Percentiles rank a stretch among this genome's conserved stretches.
phyloP scores from a whole-genome alignment of 2,329 filamentous ascomycete species.

The Davidsoniella virescens region DNA sequence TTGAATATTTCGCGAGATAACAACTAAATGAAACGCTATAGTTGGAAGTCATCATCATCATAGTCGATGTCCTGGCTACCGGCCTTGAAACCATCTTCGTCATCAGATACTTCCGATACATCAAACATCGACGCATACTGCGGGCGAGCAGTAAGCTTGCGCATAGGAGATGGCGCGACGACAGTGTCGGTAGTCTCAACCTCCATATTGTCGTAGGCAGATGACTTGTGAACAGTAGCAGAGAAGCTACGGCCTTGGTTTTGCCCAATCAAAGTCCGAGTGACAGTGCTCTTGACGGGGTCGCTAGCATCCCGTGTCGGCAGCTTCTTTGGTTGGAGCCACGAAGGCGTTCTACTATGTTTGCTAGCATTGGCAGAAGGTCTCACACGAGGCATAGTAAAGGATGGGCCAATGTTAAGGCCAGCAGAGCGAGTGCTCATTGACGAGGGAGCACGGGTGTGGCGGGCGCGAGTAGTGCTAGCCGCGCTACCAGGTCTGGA shows the following conservation, averaged over 20 bases:
- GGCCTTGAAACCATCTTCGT: conserved; percentile 18
- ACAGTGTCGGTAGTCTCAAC: not conserved
- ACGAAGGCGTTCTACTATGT: conserved; percentile 6
- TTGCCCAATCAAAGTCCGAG: conserved; percentile 72
- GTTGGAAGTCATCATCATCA: conserved; percentile 40
- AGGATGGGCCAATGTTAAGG: not conserved
- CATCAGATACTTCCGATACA: conserved; percentile 28
- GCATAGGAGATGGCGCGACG: conserved; percentile 5
- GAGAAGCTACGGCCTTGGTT: conserved; percentile 52
- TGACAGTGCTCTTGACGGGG: conserved; percentile 32
- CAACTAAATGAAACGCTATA: conserved; percentile 22
- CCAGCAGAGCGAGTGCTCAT: conserved; percentile 8
- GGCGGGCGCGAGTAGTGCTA: conserved; percentile 5
- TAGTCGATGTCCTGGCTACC: conserved; percentile 23
- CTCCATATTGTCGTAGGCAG: not conserved
- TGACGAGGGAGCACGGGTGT: conserved; percentile 7
- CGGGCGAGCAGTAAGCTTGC: conserved; percentile 23
- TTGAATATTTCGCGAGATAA: not conserved
- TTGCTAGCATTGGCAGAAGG: conserved; percentile 1
- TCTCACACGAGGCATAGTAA: conserved; percentile 28
- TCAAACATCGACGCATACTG: conserved; percentile 45
- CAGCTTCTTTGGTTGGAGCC: conserved; percentile 10
- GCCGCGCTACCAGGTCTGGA: conserved; percentile 19
- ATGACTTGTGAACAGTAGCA: conserved; percentile 1
- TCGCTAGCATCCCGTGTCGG: conserved; percentile 8